Evolutionary conservation across 2,329 filamentous ascomycete species (phyloP), one percentile per base, ranked within the genome.

Genomic region (Phaeomoniella chlamydospora): DNA sequence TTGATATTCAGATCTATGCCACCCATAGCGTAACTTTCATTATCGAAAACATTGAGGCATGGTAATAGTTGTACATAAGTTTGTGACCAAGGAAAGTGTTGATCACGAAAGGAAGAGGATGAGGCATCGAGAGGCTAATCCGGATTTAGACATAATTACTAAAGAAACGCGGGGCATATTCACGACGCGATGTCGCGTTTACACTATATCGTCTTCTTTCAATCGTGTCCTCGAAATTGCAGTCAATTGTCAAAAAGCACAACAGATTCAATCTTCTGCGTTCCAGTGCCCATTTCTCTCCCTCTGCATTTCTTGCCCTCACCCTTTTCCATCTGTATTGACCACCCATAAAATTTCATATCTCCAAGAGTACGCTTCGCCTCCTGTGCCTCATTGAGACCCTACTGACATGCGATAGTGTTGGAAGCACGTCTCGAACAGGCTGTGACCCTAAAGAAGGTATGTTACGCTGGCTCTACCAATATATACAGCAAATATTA

Each of bases 401-500:
- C 6, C n/a, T 26, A 14, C 36, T 35, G 18, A 36, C 29, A 15
- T 19, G 31, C 36, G 15, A 36, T 49, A 76, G 71, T 96, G 88
- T 77, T 98, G 68, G 90, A 98, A 74, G 90, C 90, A 75, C 82
- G 87, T 65, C 74, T 98, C 62, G 82, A 90, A 60, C 87, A 96
- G 72, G 88, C 92, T 44, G 72, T 76, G 55, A 72, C 93, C 59
- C 74, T 98, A 58, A 98, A 98, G 72, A 94, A 90, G 81, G 86
- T 88, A 62, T 43, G 61, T 50, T 15, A 31, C 15, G 3, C 30
- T 30, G 16, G 35, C 12, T 26, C 22, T 31, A 17, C 18, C 17
- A 38, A 14, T 37, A 4, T 12, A 13, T 15, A 15, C 31, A 29
- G 41, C 43, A 36, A 35, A 42, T 14, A 4, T 35, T 44, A 15